Evolutionary conservation across 139 green algal genomes (phyloP), one percentile per base, ranked within the genome.

Genomic region (Micractinium conductrix): DNA sequence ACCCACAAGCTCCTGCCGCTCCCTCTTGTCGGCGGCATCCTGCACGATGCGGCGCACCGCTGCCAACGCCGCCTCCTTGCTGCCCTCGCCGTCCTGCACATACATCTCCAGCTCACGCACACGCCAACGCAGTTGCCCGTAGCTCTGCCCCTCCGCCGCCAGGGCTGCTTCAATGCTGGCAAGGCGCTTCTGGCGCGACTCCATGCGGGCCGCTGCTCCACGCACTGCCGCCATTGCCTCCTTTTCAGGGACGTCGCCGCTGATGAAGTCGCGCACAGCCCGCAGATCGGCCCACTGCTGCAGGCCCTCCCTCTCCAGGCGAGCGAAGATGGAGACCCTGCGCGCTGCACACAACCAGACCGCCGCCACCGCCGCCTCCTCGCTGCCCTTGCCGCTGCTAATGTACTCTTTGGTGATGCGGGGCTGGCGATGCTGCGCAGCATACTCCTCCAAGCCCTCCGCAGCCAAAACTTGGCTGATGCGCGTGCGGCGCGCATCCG

Each of bases 361-460:
- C n/a, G n/a, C n/a, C n/a, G n/a, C n/a, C n/a, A n/a, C n/a, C n/a
- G n/a, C n/a, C n/a, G n/a, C n/a, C n/a, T n/a, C n/a, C n/a, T n/a
- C n/a, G n/a, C n/a, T n/a, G n/a, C n/a, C n/a, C n/a, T n/a, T n/a
- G n/a, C n/a, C n/a, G n/a, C n/a, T n/a, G n/a, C n/a, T n/a, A n/a
- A n/a, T n/a, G n/a, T n/a, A n/a, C n/a, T n/a, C n/a, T n/a, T n/a
- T n/a, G n/a, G n/a, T n/a, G n/a, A n/a, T n/a, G n/a, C n/a, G n/a
- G n/a, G n/a, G n/a, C n/a, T n/a, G n/a, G n/a, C n/a, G n/a, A n/a
- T n/a, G n/a, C n/a, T n/a, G n/a, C n/a, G n/a, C n/a, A n/a, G n/a
- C n/a, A n/a, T n/a, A n/a, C n/a, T n/a, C n/a, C n/a, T 67, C 35
- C 37, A 74, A 48, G 68, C 70, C 70, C 28, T 78, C 70, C 22